Evolutionary conservation across 1,139 yeast genomes (phyloP).

Genomic region (Sugiyamaella sp.): DNA sequence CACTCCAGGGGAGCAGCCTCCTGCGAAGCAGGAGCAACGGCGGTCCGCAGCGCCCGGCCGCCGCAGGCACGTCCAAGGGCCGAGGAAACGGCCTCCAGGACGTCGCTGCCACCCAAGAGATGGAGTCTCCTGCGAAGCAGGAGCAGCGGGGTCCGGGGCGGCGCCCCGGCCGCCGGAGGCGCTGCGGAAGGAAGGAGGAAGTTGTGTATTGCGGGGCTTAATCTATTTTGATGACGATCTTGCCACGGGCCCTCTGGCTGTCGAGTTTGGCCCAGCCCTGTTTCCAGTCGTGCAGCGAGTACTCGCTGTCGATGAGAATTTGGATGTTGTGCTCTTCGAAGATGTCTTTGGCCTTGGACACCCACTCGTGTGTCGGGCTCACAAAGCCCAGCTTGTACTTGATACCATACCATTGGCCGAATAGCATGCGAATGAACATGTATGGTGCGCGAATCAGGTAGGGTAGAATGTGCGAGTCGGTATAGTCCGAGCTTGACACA

Average conservation of each 20-base stretch:
- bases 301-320: slow-evolving; percentile 57
- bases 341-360: slow-evolving; percentile 41
- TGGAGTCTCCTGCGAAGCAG: not conserved
- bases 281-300: slow-evolving; percentile 52
- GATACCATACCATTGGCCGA: slow-evolving; percentile 39
- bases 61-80: too few species aligned
- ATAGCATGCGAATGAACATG: slow-evolving; percentile 38
- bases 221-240: not conserved
- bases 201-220: not conserved
- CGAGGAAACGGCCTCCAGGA: too few species aligned
- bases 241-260: not conserved
- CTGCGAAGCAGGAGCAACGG: too few species aligned
- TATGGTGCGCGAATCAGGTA: slow-evolving; percentile 34
- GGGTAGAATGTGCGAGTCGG: slow-evolving; percentile 26
- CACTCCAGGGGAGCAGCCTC: too few species aligned
- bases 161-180: slow-evolving; percentile 3
- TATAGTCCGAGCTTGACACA: slow-evolving; percentile 34
- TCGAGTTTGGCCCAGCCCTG: slow-evolving; percentile 47
- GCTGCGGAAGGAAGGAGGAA: not conserved
- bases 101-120: too few species aligned
- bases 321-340: slow-evolving; percentile 40
- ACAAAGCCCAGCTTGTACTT: slow-evolving; percentile 37
- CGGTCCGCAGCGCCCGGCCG: too few species aligned
- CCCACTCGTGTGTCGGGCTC: slow-evolving; percentile 33
- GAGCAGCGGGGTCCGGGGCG: not conserved